Conservation (phyloP, 164 flowering plant genomes). For the Stephania yunnanensis region DNA sequence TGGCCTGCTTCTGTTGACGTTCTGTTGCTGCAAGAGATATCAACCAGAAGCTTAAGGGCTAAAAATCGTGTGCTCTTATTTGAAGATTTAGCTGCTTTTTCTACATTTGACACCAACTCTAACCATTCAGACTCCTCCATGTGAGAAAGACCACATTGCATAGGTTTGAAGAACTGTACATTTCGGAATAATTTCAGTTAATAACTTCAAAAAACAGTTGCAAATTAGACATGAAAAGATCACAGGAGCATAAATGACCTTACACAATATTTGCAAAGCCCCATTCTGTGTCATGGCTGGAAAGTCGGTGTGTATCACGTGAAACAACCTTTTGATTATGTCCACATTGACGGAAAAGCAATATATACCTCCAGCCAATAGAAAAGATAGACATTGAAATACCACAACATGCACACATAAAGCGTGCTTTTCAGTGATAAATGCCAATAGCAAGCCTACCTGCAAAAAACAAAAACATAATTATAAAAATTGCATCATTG, state of each 20-base stretch:
- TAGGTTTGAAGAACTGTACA: slow-evolving; percentile 41
- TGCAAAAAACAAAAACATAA: slow-evolving; percentile 21
- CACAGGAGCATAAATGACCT: slow-evolving; percentile 32
- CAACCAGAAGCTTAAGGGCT: slow-evolving; percentile 39
- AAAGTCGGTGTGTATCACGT: slow-evolving; percentile 30
- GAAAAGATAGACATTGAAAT: slow-evolving; percentile 42
- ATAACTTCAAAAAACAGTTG: background rate
- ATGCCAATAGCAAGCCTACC: slow-evolving; percentile 52
- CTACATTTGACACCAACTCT: slow-evolving; percentile 31
- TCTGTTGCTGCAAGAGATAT: slow-evolving; percentile 28
- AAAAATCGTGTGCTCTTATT: slow-evolving; percentile 23
- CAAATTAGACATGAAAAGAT: background rate
- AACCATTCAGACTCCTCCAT: slow-evolving; percentile 32
- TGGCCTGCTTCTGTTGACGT: slow-evolving; percentile 21
- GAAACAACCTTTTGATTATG: slow-evolving; percentile 27
- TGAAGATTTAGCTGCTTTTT: slow-evolving; percentile 36
- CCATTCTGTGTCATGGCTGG: slow-evolving; percentile 35
- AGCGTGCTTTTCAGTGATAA: slow-evolving; percentile 31
- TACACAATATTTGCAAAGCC: slow-evolving; percentile 43
- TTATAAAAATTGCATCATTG: background rate
- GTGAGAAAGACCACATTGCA: slow-evolving; percentile 14
- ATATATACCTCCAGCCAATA: slow-evolving; percentile 31
- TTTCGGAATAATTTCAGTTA: slow-evolving; percentile 14
- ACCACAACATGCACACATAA: slow-evolving; percentile 36
- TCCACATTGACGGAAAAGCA: slow-evolving; percentile 19